These are phyloP conservation scores for Quercus lobata DNA, from an alignment of 331 rosid species.

Conservation along the genomic window DNA sequence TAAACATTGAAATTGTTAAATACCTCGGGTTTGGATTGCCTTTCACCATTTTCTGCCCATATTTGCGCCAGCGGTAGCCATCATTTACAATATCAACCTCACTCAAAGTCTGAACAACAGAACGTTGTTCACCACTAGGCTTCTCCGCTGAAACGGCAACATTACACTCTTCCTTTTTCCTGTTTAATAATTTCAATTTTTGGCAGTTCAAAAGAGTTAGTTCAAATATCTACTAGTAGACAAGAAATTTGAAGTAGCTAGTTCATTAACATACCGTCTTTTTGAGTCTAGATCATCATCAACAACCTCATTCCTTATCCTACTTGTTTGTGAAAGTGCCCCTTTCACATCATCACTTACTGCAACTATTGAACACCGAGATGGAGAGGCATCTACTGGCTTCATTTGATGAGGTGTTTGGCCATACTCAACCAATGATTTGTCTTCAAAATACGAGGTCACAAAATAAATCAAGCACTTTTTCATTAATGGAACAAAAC, in stretches of 20 bases:
- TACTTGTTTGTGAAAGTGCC: slow-evolving; percentile 27
- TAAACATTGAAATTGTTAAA: slow-evolving; percentile 19
- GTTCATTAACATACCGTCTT: slow-evolving; percentile 62
- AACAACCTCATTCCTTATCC: slow-evolving; percentile 30
- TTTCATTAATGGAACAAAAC: slow-evolving; percentile 26
- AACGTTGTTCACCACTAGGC: slow-evolving; percentile 49
- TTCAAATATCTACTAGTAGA: slow-evolving; percentile 5
- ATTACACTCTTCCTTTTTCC: slow-evolving; percentile 53
- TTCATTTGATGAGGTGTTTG: slow-evolving; percentile 32
- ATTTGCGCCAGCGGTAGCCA: slow-evolving; percentile 96
- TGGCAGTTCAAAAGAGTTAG: slow-evolving; percentile 26
- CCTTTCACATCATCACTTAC: slow-evolving; percentile 38
- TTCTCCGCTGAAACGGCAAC: slow-evolving; percentile 29
- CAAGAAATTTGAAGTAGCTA: slow-evolving; percentile 3
- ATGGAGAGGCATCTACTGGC: slow-evolving; percentile 28
- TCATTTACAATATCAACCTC: slow-evolving; percentile 84
- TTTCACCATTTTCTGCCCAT: slow-evolving; percentile 92
- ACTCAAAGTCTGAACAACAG: slow-evolving; percentile 68
- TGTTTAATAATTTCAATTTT: slow-evolving; percentile 27
- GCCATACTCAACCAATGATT: slow-evolving; percentile 36
- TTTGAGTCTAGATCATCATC: slow-evolving; percentile 54
- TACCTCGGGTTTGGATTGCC: slow-evolving; percentile 94
- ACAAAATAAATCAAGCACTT: slow-evolving; percentile 33
- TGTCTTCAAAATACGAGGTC: slow-evolving; percentile 39
- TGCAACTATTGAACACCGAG: slow-evolving; percentile 25